phyloP scores from a whole-genome alignment of 2,329 filamentous ascomycete species.

The Fusarium hostae region DNA sequence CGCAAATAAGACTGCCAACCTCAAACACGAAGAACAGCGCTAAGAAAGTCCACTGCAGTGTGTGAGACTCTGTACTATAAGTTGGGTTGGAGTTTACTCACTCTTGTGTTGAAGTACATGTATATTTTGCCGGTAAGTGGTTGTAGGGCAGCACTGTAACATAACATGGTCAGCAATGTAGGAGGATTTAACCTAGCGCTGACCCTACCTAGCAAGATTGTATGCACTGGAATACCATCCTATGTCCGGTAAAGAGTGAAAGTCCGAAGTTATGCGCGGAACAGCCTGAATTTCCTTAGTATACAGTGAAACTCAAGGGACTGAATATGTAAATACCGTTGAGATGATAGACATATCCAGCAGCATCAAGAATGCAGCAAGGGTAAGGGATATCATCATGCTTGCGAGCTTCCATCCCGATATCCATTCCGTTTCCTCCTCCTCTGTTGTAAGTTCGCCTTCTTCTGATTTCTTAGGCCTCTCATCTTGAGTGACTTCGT shows the following conservation, averaged over 20 bases:
- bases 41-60: constrained; percentile 44
- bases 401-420: constrained; percentile 49
- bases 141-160: constrained; percentile 58
- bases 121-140: constrained; percentile 65
- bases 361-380: constrained; percentile 59
- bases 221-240: constrained; percentile 67
- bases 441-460: constrained; percentile 9
- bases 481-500: constrained; percentile 22
- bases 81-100: constrained; percentile 47
- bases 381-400: constrained; percentile 52
- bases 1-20: constrained; percentile 60
- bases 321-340: constrained; percentile 52
- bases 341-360: constrained; percentile 65
- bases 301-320: not conserved
- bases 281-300: constrained; percentile 51
- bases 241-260: constrained; percentile 62
- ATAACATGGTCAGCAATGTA: constrained; percentile 42
- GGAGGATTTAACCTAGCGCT: not conserved
- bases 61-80: constrained; percentile 36
- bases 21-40: constrained; percentile 48
- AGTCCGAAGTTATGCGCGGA: constrained; percentile 61
- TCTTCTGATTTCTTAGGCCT: constrained; percentile 12
- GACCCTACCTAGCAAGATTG: constrained; percentile 55
- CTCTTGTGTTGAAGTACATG: constrained; percentile 46
- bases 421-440: constrained; percentile 31